These are phyloP conservation scores for Tricholoma flavovirens DNA, from an alignment of 768 basidiomycete species.

Conservation along the genomic window DNA sequence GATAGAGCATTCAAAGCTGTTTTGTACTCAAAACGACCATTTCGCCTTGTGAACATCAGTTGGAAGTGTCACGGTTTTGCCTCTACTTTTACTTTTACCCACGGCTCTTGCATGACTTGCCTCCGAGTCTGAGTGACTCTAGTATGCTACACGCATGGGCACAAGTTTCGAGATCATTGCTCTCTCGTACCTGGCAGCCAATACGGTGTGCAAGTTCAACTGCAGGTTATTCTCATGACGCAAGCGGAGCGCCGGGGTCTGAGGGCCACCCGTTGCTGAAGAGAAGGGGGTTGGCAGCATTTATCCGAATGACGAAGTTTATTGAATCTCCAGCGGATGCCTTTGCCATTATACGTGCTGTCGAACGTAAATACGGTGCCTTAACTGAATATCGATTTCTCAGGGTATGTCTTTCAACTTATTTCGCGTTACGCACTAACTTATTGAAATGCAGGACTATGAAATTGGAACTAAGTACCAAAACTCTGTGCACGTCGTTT, in stretches of 20 bases:
- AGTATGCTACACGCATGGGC: not conserved
- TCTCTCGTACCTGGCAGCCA: not conserved
- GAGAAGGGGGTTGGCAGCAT: slow-evolving; percentile 19
- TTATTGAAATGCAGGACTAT: slow-evolving; percentile 34
- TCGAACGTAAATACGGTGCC: slow-evolving; percentile 52
- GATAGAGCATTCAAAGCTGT: slow-evolving; percentile 56
- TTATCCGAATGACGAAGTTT: slow-evolving; percentile 35
- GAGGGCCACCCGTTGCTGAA: not conserved
- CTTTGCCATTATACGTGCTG: slow-evolving; percentile 43
- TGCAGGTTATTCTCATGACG: not conserved
- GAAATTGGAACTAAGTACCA: slow-evolving; percentile 41
- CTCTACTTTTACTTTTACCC: too few species aligned
- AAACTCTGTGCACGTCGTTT: slow-evolving; percentile 36
- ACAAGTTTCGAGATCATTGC: not conserved
- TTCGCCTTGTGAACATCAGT: not conserved
- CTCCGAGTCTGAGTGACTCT: too few species aligned
- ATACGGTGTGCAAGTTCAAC: not conserved
- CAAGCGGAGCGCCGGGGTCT: not conserved
- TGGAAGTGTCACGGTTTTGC: too few species aligned
- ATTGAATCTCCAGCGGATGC: slow-evolving; percentile 45
- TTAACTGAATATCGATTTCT: slow-evolving; percentile 37
- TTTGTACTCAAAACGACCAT: slow-evolving; percentile 38
- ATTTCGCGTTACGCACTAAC: not conserved
- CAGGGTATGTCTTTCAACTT: slow-evolving; percentile 28
- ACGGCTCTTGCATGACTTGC: not conserved